Conservation (phyloP, 2,329 filamentous ascomycete species). For the Fusarium buxicola region DNA sequence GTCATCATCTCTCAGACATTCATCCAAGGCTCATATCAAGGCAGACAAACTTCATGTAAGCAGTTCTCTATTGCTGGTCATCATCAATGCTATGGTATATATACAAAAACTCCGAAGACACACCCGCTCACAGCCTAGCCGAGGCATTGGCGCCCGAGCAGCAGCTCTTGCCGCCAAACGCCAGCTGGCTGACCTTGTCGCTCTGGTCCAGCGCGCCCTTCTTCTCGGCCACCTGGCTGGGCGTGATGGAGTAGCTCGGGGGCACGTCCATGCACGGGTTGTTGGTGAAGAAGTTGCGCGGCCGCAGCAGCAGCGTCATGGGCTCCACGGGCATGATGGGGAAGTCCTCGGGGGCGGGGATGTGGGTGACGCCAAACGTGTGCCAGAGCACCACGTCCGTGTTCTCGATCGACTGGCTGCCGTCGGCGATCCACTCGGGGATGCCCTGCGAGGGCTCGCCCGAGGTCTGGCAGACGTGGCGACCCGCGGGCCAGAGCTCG, state of each 20-base stretch:
- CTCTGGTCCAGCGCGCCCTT: conserved; percentile 41
- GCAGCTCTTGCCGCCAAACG: conserved; percentile 40
- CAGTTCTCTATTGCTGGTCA: conserved; percentile 4
- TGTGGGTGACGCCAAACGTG: conserved; percentile 91
- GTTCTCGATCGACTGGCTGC: conserved; percentile 77
- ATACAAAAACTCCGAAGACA: neutral
- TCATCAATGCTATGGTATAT: conserved; percentile 8
- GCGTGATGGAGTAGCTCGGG: conserved; percentile 56
- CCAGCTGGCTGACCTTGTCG: conserved; percentile 41
- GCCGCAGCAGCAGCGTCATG: conserved; percentile 82
- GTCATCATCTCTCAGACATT: too few species aligned
- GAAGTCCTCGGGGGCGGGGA: conserved; percentile 90
- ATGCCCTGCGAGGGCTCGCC: conserved; percentile 81
- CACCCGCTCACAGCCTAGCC: conserved; percentile 19
- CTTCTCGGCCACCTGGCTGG: conserved; percentile 47
- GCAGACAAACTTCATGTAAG: neutral
- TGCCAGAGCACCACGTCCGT: conserved; percentile 93
- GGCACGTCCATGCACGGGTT: conserved; percentile 87
- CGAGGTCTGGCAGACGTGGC: conserved; percentile 88
- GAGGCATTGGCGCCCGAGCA: conserved; percentile 27
- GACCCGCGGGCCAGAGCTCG: conserved; percentile 86
- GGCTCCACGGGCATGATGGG: conserved; percentile 91
- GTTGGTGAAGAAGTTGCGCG: conserved; percentile 83
- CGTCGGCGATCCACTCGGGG: conserved; percentile 81
- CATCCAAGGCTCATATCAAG: too few species aligned